These are phyloP conservation scores for Arachis monticola DNA, from an alignment of 331 rosid genomes.

Conservation along the genomic window DNA sequence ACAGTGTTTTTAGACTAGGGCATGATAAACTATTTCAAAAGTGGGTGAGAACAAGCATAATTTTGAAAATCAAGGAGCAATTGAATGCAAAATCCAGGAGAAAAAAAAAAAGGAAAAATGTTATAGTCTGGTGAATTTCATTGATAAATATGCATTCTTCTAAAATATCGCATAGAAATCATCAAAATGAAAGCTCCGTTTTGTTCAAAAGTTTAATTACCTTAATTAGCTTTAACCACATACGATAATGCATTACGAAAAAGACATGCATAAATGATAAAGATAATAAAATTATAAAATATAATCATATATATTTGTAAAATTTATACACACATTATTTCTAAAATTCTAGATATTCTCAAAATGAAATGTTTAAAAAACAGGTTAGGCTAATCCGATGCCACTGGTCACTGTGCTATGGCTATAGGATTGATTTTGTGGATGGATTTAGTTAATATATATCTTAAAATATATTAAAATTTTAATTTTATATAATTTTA, in stretches of 20 bases:
- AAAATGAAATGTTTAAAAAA: too few species aligned
- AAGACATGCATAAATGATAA: constrained; percentile 19
- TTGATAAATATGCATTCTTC: neutral
- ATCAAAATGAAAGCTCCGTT: constrained; percentile 70
- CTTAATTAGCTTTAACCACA: constrained; percentile 42
- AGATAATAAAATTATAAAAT: neutral
- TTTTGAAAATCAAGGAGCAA: constrained; percentile 11
- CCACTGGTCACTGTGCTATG: too few species aligned
- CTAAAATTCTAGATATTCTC: too few species aligned
- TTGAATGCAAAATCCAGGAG: too few species aligned
- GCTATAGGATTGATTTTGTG: too few species aligned
- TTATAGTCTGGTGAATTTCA: neutral
- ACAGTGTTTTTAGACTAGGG: neutral
- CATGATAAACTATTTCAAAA: neutral
- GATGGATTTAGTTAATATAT: too few species aligned
- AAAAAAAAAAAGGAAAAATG: neutral
- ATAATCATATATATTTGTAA: too few species aligned
- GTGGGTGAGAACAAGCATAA: constrained; percentile 7
- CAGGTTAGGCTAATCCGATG: too few species aligned
- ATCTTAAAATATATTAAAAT: too few species aligned
- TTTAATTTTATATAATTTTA: too few species aligned
- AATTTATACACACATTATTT: too few species aligned
- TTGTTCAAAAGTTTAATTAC: constrained; percentile 35
- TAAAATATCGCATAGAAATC: constrained; percentile 51
- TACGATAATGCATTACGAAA: constrained; percentile 22